Evolutionary conservation across 2,329 filamentous ascomycete genomes (phyloP).

Genomic region (Zalaria sp.): DNA sequence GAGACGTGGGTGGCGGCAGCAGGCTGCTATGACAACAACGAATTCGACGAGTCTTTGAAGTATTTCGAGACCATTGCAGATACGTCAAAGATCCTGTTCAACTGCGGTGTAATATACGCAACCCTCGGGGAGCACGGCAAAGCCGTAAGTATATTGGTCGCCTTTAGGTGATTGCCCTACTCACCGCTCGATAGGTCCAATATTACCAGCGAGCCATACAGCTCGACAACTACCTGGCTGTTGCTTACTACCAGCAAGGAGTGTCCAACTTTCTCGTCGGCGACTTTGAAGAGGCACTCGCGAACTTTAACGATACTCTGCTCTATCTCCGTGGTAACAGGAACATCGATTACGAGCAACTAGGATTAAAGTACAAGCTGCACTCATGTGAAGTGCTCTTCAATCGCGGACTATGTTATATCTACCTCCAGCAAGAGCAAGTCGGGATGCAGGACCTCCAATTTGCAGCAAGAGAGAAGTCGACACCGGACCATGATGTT

Average conservation of each 20-base stretch:
- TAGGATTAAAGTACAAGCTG: constrained; percentile 88
- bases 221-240: constrained; percentile 87
- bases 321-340: constrained; percentile 90
- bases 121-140: constrained; percentile 91
- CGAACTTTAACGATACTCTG: constrained; percentile 97
- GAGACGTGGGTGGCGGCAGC: constrained; percentile 95
- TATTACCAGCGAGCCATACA: constrained; percentile 85
- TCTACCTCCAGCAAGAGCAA: constrained; percentile 86
- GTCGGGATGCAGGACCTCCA: constrained; percentile 80
- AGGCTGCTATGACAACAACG: constrained; percentile 86
- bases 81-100: constrained; percentile 97
- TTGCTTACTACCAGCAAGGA: constrained; percentile 96
- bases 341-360: constrained; percentile 93
- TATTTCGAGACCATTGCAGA: constrained; percentile 80
- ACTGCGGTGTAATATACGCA: constrained; percentile 94
- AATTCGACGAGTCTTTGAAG: constrained; percentile 78
- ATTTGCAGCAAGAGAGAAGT: constrained; percentile 89
- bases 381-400: constrained; percentile 97
- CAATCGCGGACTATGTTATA: constrained; percentile 93
- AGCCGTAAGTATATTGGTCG: constrained; percentile 49
- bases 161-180: no score
- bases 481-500: constrained; percentile 89
- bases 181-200: constrained; percentile 51
- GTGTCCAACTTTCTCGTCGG: constrained; percentile 96
- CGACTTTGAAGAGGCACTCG: constrained; percentile 91